These are phyloP conservation scores for Pulveroboletus sp. DNA, from an alignment of 768 basidiomycete genomes.

Conservation along the genomic window DNA sequence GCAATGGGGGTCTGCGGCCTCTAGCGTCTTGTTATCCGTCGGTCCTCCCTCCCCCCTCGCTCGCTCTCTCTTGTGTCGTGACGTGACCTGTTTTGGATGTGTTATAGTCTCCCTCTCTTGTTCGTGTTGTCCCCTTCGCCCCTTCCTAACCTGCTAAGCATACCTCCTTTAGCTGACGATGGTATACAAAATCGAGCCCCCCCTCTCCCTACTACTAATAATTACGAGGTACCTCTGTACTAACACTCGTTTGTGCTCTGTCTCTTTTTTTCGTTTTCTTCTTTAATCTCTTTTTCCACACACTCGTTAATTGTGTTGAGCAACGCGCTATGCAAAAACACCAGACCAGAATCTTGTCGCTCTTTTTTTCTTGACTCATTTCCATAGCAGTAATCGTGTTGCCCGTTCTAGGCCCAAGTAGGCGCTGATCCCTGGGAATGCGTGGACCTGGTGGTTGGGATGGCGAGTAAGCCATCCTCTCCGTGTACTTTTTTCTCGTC, in stretches of 20 bases:
- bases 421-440: too few relatives aligned
- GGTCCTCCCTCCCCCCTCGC: too few relatives aligned
- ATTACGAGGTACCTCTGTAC: conserved; percentile 21
- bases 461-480: too few relatives aligned
- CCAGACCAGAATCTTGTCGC: background rate
- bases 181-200: conserved; percentile 6
- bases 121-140: conserved; percentile 2
- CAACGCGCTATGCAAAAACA: conserved; percentile 16
- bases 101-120: conserved; percentile 5
- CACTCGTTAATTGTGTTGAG: conserved; percentile 10
- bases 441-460: too few relatives aligned
- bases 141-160: background rate
- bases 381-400: too few relatives aligned
- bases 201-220: conserved; percentile 15
- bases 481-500: too few relatives aligned
- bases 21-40: conserved; percentile 11
- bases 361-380: too few relatives aligned
- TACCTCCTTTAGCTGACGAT: conserved; percentile 14
- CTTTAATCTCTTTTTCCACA: too few relatives aligned
- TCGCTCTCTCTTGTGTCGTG: conserved; percentile 5
- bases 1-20: conserved; percentile 10
- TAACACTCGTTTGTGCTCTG: conserved; percentile 22
- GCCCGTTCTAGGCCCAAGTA: too few relatives aligned
- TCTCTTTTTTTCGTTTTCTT: background rate
- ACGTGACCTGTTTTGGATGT: conserved; percentile 15